phyloP scores from a whole-genome alignment of 306 rosid genomes.

The Trifolium pratense region DNA sequence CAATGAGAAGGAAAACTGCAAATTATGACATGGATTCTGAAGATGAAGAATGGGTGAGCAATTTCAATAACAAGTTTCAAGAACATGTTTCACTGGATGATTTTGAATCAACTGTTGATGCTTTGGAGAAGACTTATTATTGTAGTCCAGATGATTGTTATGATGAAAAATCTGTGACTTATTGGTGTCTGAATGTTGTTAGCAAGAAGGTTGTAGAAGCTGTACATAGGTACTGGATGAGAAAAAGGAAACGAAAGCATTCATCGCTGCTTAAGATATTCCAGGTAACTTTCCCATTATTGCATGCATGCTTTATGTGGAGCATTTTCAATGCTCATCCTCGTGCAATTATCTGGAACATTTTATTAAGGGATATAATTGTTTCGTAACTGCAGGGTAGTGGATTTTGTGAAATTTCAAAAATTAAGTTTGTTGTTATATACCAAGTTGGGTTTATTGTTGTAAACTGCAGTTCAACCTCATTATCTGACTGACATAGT shows the following conservation, averaged over 20 bases:
- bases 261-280: slow-evolving; percentile 60
- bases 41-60: slow-evolving; percentile 76
- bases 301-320: not conserved
- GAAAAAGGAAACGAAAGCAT: slow-evolving; percentile 66
- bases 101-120: slow-evolving; percentile 73
- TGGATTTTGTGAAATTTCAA: not conserved
- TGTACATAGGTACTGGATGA: slow-evolving; percentile 65
- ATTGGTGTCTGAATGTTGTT: slow-evolving; percentile 55
- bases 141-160: slow-evolving; percentile 51
- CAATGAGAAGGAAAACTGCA: slow-evolving; percentile 55
- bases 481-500: slow-evolving; percentile 1
- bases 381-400: not conserved
- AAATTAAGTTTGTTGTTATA: not conserved
- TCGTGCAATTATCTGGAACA: not conserved
- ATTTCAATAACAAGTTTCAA: slow-evolving; percentile 51
- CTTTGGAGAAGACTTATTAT: slow-evolving; percentile 69
- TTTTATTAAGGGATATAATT: no score
- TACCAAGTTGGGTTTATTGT: not conserved
- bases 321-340: not conserved
- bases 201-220: slow-evolving; percentile 55
- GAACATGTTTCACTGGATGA: slow-evolving; percentile 57
- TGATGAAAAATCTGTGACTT: slow-evolving; percentile 52
- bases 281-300: slow-evolving; percentile 58
- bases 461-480: slow-evolving; percentile 14
- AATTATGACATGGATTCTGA: slow-evolving; percentile 85